These are phyloP conservation scores for Nicotiana tabacum DNA, from an alignment of 257 asterid genomes.

Conservation along the genomic window DNA sequence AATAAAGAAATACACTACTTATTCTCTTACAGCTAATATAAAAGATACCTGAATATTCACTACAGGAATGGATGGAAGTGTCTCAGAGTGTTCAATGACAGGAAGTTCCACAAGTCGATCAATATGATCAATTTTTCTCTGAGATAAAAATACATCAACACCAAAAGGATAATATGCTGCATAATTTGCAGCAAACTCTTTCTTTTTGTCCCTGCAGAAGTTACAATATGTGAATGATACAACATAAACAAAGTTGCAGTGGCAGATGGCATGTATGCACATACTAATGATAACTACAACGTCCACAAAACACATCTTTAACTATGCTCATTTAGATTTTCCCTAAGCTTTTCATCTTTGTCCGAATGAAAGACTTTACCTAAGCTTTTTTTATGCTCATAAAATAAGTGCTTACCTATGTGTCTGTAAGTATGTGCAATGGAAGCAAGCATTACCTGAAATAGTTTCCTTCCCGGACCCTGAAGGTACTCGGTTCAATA, in stretches of 20 bases:
- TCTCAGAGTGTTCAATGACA: slow-evolving; percentile 38
- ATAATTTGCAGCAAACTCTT: slow-evolving; percentile 65
- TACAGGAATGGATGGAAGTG: slow-evolving; percentile 80
- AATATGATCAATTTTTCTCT: slow-evolving; percentile 71
- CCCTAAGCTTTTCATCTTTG: neutral
- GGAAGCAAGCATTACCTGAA: slow-evolving; percentile 38
- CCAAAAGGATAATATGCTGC: slow-evolving; percentile 95
- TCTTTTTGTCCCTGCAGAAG: slow-evolving; percentile 73
- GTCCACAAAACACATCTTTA: neutral
- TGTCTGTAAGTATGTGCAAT: neutral
- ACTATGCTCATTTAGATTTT: neutral
- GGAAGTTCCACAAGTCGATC: slow-evolving; percentile 87
- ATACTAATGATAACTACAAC: neutral
- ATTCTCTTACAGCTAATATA: neutral
- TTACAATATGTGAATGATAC: neutral
- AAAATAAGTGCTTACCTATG: neutral
- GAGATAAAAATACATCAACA: slow-evolving; percentile 80
- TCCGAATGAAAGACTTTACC: neutral
- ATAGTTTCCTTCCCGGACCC: slow-evolving; percentile 74
- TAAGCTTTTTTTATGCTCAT: neutral
- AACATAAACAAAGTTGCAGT: neutral
- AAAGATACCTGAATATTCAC: slow-evolving; percentile 82
- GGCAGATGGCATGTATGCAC: neutral
- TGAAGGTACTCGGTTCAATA: slow-evolving; percentile 67
- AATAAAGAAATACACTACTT: neutral